Evolutionary conservation across 169 alveolate genomes (phyloP).

Genomic region (Plasmodium gallinaceum): DNA sequence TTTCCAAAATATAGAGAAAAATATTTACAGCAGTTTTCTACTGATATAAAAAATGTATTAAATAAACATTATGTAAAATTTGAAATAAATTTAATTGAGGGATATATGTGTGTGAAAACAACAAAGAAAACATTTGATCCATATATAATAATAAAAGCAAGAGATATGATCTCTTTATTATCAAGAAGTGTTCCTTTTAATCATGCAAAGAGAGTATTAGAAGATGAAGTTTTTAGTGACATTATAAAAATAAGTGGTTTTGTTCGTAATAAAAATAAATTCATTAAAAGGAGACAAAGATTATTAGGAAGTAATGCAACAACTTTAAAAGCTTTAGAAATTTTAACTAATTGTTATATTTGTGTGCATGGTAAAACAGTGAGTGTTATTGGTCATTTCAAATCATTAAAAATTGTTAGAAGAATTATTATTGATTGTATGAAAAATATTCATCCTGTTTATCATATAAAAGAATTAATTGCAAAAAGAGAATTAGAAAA

Average conservation of each 20-base stretch:
- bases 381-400: slow-evolving; percentile 96
- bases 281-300: slow-evolving; percentile 98
- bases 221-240: slow-evolving; percentile 95
- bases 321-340: slow-evolving; percentile 98
- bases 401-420: slow-evolving; percentile 94
- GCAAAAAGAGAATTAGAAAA: slow-evolving; percentile 98
- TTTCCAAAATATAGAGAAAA: slow-evolving; percentile 99
- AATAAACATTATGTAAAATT: slow-evolving; percentile 93
- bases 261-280: slow-evolving; percentile 96
- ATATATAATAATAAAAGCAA: slow-evolving; percentile 96
- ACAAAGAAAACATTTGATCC: slow-evolving; percentile 99
- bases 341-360: slow-evolving; percentile 98
- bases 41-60: slow-evolving; percentile 91
- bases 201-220: slow-evolving; percentile 97
- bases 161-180: slow-evolving; percentile 98
- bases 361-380: slow-evolving; percentile 99
- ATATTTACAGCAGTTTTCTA: slow-evolving; percentile 97
- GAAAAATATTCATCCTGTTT: slow-evolving; percentile 99
- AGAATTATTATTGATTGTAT: slow-evolving; percentile 98
- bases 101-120: slow-evolving; percentile 99
- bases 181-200: slow-evolving; percentile 99
- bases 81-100: slow-evolving; percentile 97
- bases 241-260: slow-evolving; percentile 97
- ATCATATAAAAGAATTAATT: slow-evolving; percentile 98
- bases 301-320: slow-evolving; percentile 99